Evolutionary conservation across 306 rosid genomes (phyloP).

Genomic region (Canavalia ensiformis): DNA sequence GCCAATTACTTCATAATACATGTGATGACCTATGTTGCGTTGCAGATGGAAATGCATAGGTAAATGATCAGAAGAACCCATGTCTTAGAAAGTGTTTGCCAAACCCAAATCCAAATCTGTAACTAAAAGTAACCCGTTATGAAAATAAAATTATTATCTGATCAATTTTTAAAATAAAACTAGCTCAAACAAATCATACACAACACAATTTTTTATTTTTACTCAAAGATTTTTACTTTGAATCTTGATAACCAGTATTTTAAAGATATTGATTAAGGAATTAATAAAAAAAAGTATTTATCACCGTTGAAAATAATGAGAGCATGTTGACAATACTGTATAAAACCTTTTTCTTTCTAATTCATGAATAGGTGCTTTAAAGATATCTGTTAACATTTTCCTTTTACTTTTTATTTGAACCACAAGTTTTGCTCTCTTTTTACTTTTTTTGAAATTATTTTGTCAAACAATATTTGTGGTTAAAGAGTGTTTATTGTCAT

Average conservation of each 20-base stretch:
- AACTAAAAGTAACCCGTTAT: not conserved
- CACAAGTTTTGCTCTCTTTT: not conserved
- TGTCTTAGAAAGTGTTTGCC: slow-evolving; percentile 4
- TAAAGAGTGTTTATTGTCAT: too few relatives aligned
- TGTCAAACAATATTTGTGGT: not conserved
- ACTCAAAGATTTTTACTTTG: not conserved
- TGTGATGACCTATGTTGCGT: not conserved
- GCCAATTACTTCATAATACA: not conserved
- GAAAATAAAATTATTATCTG: not conserved
- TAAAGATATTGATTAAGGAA: too few relatives aligned
- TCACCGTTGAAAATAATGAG: too few relatives aligned
- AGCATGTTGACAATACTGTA: too few relatives aligned
- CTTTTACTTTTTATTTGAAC: not conserved
- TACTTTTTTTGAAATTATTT: not conserved
- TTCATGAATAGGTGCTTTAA: too few relatives aligned
- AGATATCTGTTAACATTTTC: too few relatives aligned
- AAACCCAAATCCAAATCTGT: not conserved
- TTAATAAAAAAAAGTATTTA: too few relatives aligned
- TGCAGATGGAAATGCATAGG: not conserved
- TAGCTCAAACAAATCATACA: not conserved
- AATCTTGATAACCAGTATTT: too few relatives aligned
- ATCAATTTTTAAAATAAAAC: not conserved
- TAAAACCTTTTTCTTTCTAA: too few relatives aligned
- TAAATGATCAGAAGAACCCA: not conserved
- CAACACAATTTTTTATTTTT: not conserved